phyloP scores from a whole-genome alignment of 768 basidiomycete genomes.

The Clavulina sp. region DNA sequence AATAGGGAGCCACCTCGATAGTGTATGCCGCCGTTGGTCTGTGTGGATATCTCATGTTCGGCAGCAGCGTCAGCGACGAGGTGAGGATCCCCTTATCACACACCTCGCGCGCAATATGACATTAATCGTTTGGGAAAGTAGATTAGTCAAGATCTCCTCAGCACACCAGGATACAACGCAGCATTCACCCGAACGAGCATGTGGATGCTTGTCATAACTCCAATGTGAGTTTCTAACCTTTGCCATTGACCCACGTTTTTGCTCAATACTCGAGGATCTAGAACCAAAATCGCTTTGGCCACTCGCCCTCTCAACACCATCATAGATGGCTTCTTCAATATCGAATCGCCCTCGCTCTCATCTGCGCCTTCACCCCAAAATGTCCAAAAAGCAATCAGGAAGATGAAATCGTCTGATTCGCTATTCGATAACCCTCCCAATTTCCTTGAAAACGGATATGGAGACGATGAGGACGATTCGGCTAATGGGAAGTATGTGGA shows the following conservation, averaged over 20 bases:
- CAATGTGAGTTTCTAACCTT: constrained; percentile 32
- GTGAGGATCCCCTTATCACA: constrained; percentile 23
- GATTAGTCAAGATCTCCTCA: constrained; percentile 71
- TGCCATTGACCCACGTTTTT: constrained; percentile 2
- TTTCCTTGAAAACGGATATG: too few species aligned
- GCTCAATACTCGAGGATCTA: constrained; percentile 18
- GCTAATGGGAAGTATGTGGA: too few species aligned
- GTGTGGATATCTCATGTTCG: constrained; percentile 87
- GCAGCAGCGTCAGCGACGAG: constrained; percentile 60
- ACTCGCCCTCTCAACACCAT: constrained; percentile 72
- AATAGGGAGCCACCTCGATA: constrained; percentile 41
- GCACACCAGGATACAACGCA: constrained; percentile 52
- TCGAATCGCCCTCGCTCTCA: too few species aligned
- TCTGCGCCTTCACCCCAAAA: too few species aligned
- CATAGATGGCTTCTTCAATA: constrained; percentile 56
- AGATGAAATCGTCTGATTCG: too few species aligned
- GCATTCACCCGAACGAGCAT: constrained; percentile 54
- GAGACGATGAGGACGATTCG: too few species aligned
- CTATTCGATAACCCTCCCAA: too few species aligned
- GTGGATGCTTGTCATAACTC: constrained; percentile 73
- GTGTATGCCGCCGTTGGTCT: constrained; percentile 46
- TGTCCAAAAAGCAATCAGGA: too few species aligned
- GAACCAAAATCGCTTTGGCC: constrained; percentile 76
- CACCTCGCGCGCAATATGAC: not conserved
- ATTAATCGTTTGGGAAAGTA: constrained; percentile 15